Percentiles rank a stretch among this genome's conserved stretches.
Evolutionary conservation across 2,329 filamentous ascomycete species (phyloP).

Genomic region (Helotiales sp.): DNA sequence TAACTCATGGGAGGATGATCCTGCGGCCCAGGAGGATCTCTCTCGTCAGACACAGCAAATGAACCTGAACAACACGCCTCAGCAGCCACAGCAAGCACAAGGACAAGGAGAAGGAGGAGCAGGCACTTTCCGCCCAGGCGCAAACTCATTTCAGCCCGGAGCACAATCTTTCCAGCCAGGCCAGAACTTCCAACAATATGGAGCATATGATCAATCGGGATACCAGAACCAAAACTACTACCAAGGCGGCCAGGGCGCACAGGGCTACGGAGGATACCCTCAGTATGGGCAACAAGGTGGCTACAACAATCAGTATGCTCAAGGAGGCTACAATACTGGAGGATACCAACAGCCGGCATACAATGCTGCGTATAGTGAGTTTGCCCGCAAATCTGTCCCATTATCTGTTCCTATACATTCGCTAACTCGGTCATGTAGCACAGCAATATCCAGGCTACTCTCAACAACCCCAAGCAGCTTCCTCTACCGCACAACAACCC

Average conservation of each 20-base stretch:
- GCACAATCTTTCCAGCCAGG: slow-evolving; percentile 75
- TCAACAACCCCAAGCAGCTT: slow-evolving; percentile 53
- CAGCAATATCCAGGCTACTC: slow-evolving; percentile 60
- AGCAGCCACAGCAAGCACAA: slow-evolving; percentile 47
- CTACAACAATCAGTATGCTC: slow-evolving; percentile 57
- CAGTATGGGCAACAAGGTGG: slow-evolving; percentile 55
- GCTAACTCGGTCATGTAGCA: slow-evolving; percentile 41
- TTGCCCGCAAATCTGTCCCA: not conserved
- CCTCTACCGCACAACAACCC: slow-evolving; percentile 47
- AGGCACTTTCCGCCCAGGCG: slow-evolving; percentile 66
- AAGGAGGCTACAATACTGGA: slow-evolving; percentile 44
- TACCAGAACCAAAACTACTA: slow-evolving; percentile 63
- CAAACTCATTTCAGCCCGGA: slow-evolving; percentile 73
- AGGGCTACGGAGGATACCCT: slow-evolving; percentile 59
- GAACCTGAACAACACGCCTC: slow-evolving; percentile 65
- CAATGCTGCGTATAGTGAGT: slow-evolving; percentile 48
- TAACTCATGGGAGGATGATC: slow-evolving; percentile 94
- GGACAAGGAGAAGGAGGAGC: slow-evolving; percentile 38
- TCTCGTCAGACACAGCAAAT: slow-evolving; percentile 77
- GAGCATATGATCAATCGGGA: slow-evolving; percentile 60
- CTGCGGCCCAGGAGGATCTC: slow-evolving; percentile 74
- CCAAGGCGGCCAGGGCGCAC: slow-evolving; percentile 57
- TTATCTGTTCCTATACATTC: not conserved
- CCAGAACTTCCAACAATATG: slow-evolving; percentile 66
- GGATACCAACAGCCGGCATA: slow-evolving; percentile 44